A percentile compares a stretch with the other conserved stretches of the same genome.
phyloP scores from a whole-genome alignment of 202 grass and related monocot genomes.

The Musa balbisiana region DNA sequence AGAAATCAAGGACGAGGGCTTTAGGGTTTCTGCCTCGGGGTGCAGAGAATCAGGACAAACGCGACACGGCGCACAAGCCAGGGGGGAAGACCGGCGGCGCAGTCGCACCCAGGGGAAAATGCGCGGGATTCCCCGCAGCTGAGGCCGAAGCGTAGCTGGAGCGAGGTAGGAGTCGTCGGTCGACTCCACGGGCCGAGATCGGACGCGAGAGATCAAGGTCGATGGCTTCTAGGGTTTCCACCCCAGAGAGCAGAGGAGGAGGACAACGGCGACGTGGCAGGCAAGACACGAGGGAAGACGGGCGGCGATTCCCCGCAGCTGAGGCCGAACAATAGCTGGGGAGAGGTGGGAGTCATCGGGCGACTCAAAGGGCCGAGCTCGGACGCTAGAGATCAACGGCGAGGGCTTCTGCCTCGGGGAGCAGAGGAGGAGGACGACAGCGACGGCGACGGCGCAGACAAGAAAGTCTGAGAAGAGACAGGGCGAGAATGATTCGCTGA shows the following conservation, averaged over 20 bases:
- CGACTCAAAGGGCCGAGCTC: not conserved
- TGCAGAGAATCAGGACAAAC: not conserved
- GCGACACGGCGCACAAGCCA: not conserved
- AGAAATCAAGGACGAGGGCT: not conserved
- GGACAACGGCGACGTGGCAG: not conserved
- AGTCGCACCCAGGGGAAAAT: no score
- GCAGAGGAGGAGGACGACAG: not conserved
- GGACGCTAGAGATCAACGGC: not conserved
- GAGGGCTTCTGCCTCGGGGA: not conserved
- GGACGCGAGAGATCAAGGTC: not conserved
- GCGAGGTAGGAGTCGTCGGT: constrained; percentile 22
- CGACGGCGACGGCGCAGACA: no score
- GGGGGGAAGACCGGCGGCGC: not conserved
- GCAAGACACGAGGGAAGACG: not conserved
- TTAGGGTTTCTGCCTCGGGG: constrained; percentile 20
- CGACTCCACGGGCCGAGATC: not conserved
- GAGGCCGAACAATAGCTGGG: constrained; percentile 24
- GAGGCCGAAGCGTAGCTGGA: constrained; percentile 25
- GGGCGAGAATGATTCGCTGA: no score
- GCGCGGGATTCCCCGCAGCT: constrained; percentile 9
- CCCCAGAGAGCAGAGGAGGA: not conserved
- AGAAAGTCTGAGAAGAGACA: no score
- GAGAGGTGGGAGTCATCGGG: constrained; percentile 17
- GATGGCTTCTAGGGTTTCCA: constrained; percentile 23
- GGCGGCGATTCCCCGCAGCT: constrained; percentile 6